Base-by-base conservation (phyloP, 164 flowering plant species). In the Nymphaea colorata region DNA sequence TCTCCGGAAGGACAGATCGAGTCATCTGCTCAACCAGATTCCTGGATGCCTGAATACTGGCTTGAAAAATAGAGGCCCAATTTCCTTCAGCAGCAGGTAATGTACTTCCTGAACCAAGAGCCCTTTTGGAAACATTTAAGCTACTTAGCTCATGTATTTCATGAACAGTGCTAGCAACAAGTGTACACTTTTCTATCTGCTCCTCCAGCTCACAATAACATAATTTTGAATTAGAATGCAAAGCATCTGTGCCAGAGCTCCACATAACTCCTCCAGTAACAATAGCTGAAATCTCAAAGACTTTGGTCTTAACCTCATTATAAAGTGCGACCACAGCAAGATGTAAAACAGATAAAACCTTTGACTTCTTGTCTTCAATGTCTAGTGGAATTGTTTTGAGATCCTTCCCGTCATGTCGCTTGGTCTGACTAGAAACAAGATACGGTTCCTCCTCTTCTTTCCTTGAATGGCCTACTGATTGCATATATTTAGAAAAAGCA, bases 151-250 rank as follows among this genome's bases (percentile, higher is more conserved):
- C 78, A 57, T 67, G 70, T 8, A 89, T 72, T 68, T 94, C 96
- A 75, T 75, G 70, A 61, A 84, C 75, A 74, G 87, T 86, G 18
- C 76, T 86, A 14, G 86, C 79, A 44, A 94, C 77, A 71, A 91
- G 86, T 36, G 76, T 70, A 73, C 95, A 94, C 70, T 84, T 91
- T 74, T 94, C 97, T 73, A 88, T 75, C 75, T 89, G 95, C 79
- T 84, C 95, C 77, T 94, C 97, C 68, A 91, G 76, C 70, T 79
- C 82, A 65, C 73, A 67, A 71, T 78, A 82, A 64, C 81, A 64
- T 66, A 80, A 70, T 72, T 83, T 82, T 72, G 81, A 76, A 76
- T 80, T 82, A 79, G 72, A 68, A 63, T 66, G 79, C 44, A 68
- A 53, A 59, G 51, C 64, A 64, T 74, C 75, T 67, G 77, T 82